Evolutionary conservation across 768 basidiomycete genomes (phyloP), one percentile per base, ranked within the genome.

Genomic region (Rhodotorula toruloides): DNA sequence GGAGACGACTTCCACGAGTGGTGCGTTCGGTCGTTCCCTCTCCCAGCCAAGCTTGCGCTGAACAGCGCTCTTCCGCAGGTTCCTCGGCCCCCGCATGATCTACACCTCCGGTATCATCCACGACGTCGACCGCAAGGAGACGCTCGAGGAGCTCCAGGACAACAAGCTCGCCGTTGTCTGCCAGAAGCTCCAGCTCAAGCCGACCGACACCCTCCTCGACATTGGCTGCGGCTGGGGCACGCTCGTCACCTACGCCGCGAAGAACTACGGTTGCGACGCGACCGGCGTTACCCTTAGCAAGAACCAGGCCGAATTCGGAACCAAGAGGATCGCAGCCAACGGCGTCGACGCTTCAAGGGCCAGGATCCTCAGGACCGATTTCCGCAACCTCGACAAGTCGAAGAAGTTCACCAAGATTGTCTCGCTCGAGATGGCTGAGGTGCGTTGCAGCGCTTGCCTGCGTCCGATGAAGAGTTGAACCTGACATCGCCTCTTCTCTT

Each of bases 121-220:
- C 32, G 85, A 88, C 76, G 79, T 87, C 65, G 83, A 84, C 70
- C 79, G 81, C 47, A 81, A 86, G 68, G 88, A 97, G 77, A 86
- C 90, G 19, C 83, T 99, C 53, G 94, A 98, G 77, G 83, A 91
- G 72, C 84, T 99, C 16, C 96, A 99, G 81, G 94, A 98, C 78
- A 99, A 98, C 83, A 98, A 99, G 78, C 86, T 99, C 60, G 86
- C 87, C 22, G 79, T 96, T 65, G 94, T 99, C 27, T 98, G 96
- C 80, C 89, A 87, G 74, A 99, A 98, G 79, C 85, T 99, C 60
- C 83, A 88, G 77, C 84, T 99, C 36, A 81, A 94, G 74, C 84
- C 89, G n/a, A 83, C 81, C 1, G 96, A 99, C 79, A 85, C 83
- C 78, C 65, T 75, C 42, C 74, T 79, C 47, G 80, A 76, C 65